phyloP scores from a whole-genome alignment of 768 basidiomycete genomes.

The Kwoniella shandongensis region DNA sequence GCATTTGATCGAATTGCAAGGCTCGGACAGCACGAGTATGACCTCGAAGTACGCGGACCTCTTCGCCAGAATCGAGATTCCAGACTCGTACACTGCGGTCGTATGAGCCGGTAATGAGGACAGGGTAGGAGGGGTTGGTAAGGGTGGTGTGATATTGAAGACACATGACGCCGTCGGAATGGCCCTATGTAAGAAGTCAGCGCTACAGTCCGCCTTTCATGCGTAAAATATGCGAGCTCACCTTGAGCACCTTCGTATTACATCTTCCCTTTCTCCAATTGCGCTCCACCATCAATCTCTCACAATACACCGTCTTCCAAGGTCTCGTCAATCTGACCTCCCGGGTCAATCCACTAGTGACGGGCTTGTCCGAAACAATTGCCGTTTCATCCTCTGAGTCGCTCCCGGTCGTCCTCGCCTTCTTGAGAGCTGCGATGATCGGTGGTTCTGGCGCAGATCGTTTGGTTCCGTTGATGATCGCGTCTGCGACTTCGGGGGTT shows the following conservation, averaged over 20 bases:
- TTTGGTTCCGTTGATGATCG: conserved; percentile 12
- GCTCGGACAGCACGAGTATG: conserved; percentile 90
- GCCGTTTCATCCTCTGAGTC: conserved; percentile 32
- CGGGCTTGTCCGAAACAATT: not conserved
- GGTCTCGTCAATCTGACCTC: conserved; percentile 65
- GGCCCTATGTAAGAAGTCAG: conserved; percentile 63
- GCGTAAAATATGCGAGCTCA: conserved; percentile 21
- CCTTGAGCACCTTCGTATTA: conserved; percentile 73
- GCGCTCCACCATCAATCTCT: conserved; percentile 90
- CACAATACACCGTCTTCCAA: conserved; percentile 98
- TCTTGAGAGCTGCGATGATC: conserved; percentile 18
- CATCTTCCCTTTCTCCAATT: conserved; percentile 96
- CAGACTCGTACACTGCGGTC: conserved; percentile 92
- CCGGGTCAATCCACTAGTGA: conserved; percentile 23
- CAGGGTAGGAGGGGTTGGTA: conserved; percentile 71
- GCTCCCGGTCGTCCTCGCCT: conserved; percentile 31
- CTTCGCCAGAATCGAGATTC: conserved; percentile 89
- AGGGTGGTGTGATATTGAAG: conserved; percentile 74
- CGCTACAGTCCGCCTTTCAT: no score
- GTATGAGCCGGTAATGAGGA: conserved; percentile 96
- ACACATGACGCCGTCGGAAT: conserved; percentile 96
- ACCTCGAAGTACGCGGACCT: conserved; percentile 78
- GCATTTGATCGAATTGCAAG: conserved; percentile 91
- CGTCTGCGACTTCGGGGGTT: not conserved
- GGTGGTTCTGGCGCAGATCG: conserved; percentile 14